Evolutionary conservation across 202 grass and related monocot genomes (phyloP).

Genomic region (Musa balbisiana): DNA sequence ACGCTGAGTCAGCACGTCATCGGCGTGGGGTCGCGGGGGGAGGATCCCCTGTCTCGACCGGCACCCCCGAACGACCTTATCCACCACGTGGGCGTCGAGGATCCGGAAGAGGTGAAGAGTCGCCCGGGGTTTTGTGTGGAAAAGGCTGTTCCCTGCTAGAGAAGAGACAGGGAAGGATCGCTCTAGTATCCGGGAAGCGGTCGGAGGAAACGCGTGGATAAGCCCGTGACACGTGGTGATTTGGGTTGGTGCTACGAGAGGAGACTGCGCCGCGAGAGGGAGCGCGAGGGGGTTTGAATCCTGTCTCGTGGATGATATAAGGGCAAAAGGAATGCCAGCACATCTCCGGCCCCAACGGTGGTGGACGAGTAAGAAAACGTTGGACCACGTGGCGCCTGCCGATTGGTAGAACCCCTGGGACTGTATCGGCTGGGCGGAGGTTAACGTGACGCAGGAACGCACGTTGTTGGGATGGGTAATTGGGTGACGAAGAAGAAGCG

Average conservation of each 20-base stretch:
- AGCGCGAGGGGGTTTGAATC: neutral
- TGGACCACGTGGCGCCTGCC: neutral
- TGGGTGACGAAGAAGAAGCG: neutral
- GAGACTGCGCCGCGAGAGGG: neutral
- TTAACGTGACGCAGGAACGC: neutral
- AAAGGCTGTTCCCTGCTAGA: neutral
- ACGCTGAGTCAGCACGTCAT: conserved; percentile 8
- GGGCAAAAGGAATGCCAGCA: neutral
- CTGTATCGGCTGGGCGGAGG: neutral
- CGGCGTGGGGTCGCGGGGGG: neutral
- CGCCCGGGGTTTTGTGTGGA: neutral
- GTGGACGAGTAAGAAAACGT: neutral
- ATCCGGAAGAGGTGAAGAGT: no score
- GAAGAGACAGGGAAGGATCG: neutral
- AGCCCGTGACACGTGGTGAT: neutral
- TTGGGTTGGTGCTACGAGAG: neutral
- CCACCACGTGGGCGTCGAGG: no score
- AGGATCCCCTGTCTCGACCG: neutral
- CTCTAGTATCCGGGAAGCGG: neutral
- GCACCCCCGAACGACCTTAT: neutral
- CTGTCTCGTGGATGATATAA: neutral
- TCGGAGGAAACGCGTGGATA: neutral
- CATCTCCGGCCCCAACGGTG: no score
- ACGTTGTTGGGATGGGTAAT: neutral
- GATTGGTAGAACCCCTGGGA: neutral